phyloP scores from a whole-genome alignment of 805 yeast species.

The Zygoascus bituminiphila region DNA sequence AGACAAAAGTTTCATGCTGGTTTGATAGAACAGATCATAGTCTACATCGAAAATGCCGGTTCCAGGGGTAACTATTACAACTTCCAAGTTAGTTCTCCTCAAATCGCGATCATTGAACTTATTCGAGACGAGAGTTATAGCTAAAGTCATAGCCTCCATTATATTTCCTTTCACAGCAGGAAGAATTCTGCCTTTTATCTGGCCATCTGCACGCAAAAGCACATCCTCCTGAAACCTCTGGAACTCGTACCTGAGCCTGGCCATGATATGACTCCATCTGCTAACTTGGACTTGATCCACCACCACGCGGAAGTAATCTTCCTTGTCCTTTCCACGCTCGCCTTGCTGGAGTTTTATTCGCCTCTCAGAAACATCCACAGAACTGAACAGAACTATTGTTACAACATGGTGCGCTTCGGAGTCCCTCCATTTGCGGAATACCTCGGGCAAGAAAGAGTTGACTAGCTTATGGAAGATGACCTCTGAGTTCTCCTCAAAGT shows the following conservation, averaged over 20 bases:
- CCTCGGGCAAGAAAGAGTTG: constrained; percentile 83
- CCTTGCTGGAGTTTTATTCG: constrained; percentile 46
- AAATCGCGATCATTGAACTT: constrained; percentile 79
- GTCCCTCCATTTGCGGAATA: constrained; percentile 80
- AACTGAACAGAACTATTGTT: constrained; percentile 80
- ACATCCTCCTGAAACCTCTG: constrained; percentile 73
- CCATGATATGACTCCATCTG: constrained; percentile 91
- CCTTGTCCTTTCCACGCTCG: constrained; percentile 55
- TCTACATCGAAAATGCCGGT: constrained; percentile 92
- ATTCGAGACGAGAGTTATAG: constrained; percentile 66
- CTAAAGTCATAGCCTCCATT: constrained; percentile 78
- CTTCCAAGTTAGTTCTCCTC: constrained; percentile 85
- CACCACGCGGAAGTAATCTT: constrained; percentile 84
- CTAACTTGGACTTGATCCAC: constrained; percentile 88
- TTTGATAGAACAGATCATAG: constrained; percentile 60
- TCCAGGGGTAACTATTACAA: constrained; percentile 82
- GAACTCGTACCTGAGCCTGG: constrained; percentile 74
- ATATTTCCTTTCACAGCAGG: constrained; percentile 89
- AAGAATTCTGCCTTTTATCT: constrained; percentile 54
- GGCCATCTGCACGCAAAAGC: constrained; percentile 35
- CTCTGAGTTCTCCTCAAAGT: constrained; percentile 94
- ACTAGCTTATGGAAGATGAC: constrained; percentile 87
- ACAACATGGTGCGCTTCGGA: constrained; percentile 84
- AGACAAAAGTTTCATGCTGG: constrained; percentile 65
- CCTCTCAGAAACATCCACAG: constrained; percentile 45